Evolutionary conservation across 177 flowering plant species (phyloP).

Genomic region (Telopea speciosissima): DNA sequence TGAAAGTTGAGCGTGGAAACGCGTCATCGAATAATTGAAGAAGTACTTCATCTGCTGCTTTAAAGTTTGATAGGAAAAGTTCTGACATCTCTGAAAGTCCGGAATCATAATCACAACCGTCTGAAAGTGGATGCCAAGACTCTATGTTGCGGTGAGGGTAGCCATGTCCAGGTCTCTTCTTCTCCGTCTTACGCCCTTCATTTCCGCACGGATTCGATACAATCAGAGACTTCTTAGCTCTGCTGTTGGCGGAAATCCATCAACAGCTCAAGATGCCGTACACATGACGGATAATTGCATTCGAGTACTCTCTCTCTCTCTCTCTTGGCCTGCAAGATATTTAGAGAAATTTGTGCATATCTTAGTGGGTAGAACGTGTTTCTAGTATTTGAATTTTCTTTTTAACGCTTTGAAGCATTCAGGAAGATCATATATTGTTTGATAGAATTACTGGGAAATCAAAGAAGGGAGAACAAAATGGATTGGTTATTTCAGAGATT

Average conservation of each 20-base stretch:
- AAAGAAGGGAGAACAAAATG: not conserved
- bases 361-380: too few species aligned
- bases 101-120: not conserved
- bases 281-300: constrained; percentile 26
- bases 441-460: not conserved
- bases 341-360: too few species aligned
- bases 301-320: constrained; percentile 13
- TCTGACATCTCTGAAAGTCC: not conserved
- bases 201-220: constrained; percentile 15
- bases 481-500: not conserved
- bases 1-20: too few species aligned
- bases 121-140: not conserved
- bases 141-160: constrained; percentile 2
- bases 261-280: constrained; percentile 9
- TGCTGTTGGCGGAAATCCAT: constrained; percentile 7
- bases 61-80: not conserved
- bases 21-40: too few species aligned
- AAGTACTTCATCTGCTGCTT: too few species aligned
- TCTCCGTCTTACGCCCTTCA: constrained; percentile 12
- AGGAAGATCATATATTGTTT: not conserved
- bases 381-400: too few species aligned
- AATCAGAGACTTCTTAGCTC: constrained; percentile 13
- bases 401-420: not conserved
- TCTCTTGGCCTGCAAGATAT: not conserved
- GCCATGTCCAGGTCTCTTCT: constrained; percentile 18